Evolutionary conservation across 176 grass and related monocot genomes (phyloP), one percentile per base, ranked within the genome.

Genomic region (Carex scoparia): DNA sequence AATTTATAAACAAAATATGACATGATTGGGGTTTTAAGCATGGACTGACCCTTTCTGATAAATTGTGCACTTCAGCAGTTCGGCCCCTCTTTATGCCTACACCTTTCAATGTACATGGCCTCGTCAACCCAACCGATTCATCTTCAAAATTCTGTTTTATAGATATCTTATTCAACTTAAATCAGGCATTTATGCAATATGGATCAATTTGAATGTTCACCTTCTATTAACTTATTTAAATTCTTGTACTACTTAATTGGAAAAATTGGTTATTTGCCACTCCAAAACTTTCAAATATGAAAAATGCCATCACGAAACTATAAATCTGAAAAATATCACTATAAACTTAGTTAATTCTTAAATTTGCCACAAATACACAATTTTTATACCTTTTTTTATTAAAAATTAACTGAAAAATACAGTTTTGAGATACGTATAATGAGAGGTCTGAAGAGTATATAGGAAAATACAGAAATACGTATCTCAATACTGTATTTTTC

Each of bases 41-140:
- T n/a, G 74, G 28, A 67, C 91, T 93, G 76, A 93, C 95, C 87
- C 92, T 90, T 93, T 98, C 95, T 63, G 93, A 94, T 69, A 98
- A 89, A 90, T 94, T 98, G 78, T 98, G 95, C 65, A 94, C 95
- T 84, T 94, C 89, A 1, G 95, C 88, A 3, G 88, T 90, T 85
- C 91, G 89, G 48, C 88, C 93, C 82, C 93, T 87, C 87, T 94
- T 98, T 37, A 84, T 63, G 65, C 87, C 84, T 76, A 73, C 87
- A 55, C 64, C 65, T 67, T 69, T 84, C 31, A 81, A 87, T 79
- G 53, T n/a, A 67, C n/a, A 18, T 3, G 81, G 71, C 23, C 77
- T 89, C 85, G 61, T 85, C 72, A 85, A 58, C 10, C 11, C 85
- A 51, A 48, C 69, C 2, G 88, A 88, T 48, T 91, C 91, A 81